Evolutionary conservation across 2,329 filamentous ascomycete species (phyloP), one percentile per base, ranked within the genome.

Genomic region (Westerdykella aurantiaca): DNA sequence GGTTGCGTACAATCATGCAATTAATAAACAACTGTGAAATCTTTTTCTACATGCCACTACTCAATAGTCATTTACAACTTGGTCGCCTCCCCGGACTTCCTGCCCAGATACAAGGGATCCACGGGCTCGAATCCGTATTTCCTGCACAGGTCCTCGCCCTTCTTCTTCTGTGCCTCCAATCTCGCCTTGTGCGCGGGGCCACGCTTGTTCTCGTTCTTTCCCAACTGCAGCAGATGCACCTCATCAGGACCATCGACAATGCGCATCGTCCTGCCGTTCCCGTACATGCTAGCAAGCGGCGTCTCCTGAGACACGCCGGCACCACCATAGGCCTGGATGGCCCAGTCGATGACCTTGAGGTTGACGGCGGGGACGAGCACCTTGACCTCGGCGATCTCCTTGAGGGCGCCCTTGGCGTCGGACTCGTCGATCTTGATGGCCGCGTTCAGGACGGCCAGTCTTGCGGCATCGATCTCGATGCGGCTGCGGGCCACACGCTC

Each of bases 221-320:
- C 87, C 73, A 93, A 74, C 72, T 93, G 87, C 66, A 87, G 39
- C n/a, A 68, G 16, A 57, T 70, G 93, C 48, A 97, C 93, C 80
- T 98, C 93, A 70, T 98, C 93, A 0, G 93, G 93, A 0, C 93
- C 93, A 69, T 98, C 93, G 0, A 88, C 89, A 55, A 95, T 80
- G 48, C 87, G 78, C 69, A 95, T 76, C 6, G 90, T 95, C 46
- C 89, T 77, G 60, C 89, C 86, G 48, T 78, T 73, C 16, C 87
- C 82, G 82, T 87, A 95, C 80, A 90, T 83, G 34, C 48, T 52
- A 3, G 67, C 90, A 51, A 98, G 74, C 16, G 93, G 93, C 1
- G 93, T 97, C 63, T 98, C 93, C 74, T 97, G 93, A 61, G 82
- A 86, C 39, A 98, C 85, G 64, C 93, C 93, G 4, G 86, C 88